Evolutionary conservation across 345 rosid genomes (phyloP), one percentile per base, ranked within the genome.

Genomic region (Pistacia integerrima): DNA sequence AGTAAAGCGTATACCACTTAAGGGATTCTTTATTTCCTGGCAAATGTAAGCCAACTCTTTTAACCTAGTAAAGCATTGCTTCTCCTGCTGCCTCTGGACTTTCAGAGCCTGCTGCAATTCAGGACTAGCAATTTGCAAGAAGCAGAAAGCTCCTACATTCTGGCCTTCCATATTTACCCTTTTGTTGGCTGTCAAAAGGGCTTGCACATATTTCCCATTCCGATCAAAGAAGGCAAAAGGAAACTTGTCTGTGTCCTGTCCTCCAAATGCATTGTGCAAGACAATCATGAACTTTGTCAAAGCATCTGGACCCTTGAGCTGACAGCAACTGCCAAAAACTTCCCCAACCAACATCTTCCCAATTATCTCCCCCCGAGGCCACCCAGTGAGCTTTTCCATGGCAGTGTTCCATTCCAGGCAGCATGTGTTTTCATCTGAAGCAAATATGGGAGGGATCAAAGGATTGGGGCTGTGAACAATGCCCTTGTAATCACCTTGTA

Each of bases 361-460:
- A 58, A 97, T 78, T 71, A 90, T 78, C 54, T 94, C 96, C 25
- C 74, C 86, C 38, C 88, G 82, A 20, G 83, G 58, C 95, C 92
- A 93, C 12, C 97, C 97, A 2, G 97, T 97, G 82, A 97, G 91
- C 84, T 87, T 94, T 81, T 94, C 99, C 97, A 94, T 88, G n/a
- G 99, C 97, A 25, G 91, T 87, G 80, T 97, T 97, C 98, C 99
- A 97, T 82, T 97, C 99, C 63, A 87, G 77, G 90, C 98, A 97
- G 79, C 90, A 89, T 0, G 98, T 86, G 81, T 90, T 94, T 78
- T 97, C 97, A 72, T 94, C 99, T 0, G 96, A 88, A 65, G 97
- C 94, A 87, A 97, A 97, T 78, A 94, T 93, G 8, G 99, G 99
- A 36, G 99, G 99, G 75, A 96, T 96, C 88, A 92, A 82, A 61